Base-by-base conservation (phyloP, 495 filamentous ascomycete genomes). In the Trichocladium antarcticum region DNA sequence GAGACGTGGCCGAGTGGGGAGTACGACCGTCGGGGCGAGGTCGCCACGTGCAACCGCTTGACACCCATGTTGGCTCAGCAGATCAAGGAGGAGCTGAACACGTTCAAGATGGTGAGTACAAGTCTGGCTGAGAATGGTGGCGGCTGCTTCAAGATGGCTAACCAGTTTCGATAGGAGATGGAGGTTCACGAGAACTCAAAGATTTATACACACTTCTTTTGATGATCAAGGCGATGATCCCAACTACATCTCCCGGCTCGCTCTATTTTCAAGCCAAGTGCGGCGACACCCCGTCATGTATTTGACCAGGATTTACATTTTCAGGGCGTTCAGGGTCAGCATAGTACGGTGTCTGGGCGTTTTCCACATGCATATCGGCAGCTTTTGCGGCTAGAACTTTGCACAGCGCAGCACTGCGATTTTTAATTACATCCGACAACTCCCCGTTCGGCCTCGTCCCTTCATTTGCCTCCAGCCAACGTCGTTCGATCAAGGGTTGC, bases 191-290 rank as follows among this genome's bases (percentile, higher is more conserved):
- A 95, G 70, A 84, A 83, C 64, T 97, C 93, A 47, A 97, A 97
- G 69, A 85, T 95, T 56, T 95, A 97, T 75, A 99, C 92, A 58
- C 92, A 99, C 77, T 99, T 97, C 78, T 95, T 99, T 73, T 99
- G 67, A 77, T 58, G 71, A 70, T 56, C 57, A 59, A 56, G 53
- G 60, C 59, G 50, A 57, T 50, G 58, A 47, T 47, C 29, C 29
- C 32, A 45, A 49, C n/a, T 32, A 47, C 43, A 57, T 54, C 52
- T 68, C 53, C 50, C 51, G 61, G 59, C 51, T 62, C 60, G 57
- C 64, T 60, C 58, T 47, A 37, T 63, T 60, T 63, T 61, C 20
- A 42, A 49, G 53, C 43, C 42, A 51, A 28, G 48, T 47, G 47
- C 27, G 20, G 53, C 52, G 52, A 58, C 51, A 47, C 53, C 62